Conservation (phyloP, 768 basidiomycete genomes). For the Hericium rajendrae region DNA sequence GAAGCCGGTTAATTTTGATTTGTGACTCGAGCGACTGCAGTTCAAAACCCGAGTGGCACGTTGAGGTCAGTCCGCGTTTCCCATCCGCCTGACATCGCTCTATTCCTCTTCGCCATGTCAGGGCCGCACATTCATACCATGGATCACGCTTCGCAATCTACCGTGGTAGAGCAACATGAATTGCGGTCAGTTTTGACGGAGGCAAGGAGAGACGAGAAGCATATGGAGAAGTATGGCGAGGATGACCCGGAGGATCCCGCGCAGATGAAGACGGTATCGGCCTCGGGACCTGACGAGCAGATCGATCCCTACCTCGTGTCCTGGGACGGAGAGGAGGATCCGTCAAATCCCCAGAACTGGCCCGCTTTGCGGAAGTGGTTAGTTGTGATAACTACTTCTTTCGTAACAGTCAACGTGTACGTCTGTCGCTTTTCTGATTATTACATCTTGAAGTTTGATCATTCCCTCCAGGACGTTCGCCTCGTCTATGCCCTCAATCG, state of each 20-base stretch:
- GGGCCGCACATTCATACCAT: too few species aligned
- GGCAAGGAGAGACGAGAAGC: neutral
- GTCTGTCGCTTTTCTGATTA: neutral
- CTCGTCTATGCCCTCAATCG: conserved; percentile 16
- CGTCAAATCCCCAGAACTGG: conserved; percentile 15
- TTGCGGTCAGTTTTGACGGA: too few species aligned
- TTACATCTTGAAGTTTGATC: neutral
- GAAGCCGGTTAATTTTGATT: too few species aligned
- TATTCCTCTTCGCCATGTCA: too few species aligned
- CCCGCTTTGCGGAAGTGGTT: conserved; percentile 6
- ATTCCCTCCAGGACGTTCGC: conserved; percentile 14
- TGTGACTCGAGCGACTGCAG: too few species aligned
- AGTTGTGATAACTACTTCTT: conserved; percentile 1
- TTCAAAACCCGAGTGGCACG: too few species aligned
- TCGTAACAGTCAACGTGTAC: conserved; percentile 10
- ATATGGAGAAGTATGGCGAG: neutral
- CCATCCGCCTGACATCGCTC: too few species aligned
- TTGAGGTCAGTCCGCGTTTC: too few species aligned
- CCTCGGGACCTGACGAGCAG: neutral
- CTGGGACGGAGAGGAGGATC: conserved; percentile 12
- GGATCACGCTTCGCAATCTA: too few species aligned
- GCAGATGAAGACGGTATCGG: neutral
- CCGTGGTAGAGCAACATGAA: too few species aligned
- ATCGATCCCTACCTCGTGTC: conserved; percentile 6
- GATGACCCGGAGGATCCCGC: neutral